Evolutionary conservation across 305 asterid species (phyloP), one percentile per base, ranked within the genome.

Genomic region (Nicotiana rustica): DNA sequence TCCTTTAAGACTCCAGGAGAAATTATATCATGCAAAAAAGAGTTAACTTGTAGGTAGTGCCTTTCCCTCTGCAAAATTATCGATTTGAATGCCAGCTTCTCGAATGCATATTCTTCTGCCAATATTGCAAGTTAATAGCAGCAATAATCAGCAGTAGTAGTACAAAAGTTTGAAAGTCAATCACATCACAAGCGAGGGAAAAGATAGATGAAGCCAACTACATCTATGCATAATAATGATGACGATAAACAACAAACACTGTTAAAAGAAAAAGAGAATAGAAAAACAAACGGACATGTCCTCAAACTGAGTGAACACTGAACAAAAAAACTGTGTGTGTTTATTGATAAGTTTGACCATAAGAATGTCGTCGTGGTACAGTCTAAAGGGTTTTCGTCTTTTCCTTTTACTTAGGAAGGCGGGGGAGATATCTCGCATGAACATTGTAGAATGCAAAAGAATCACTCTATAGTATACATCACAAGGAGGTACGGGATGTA

Each of bases 21-120:
- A 73, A 47, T 19, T 12, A 73, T 47, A 73, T 47, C 79, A 73
- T 41, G 61, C 38, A 21, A n/a, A 10, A 52, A 73, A 41, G 62
- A 49, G 33, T 19, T 41, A 47, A 38, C 62, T 49, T 69, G 21
- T 47, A 73, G 10, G 29, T 4, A 4, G 36, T 36, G 29, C 7
- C 3, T 44, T 73, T 52, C 18, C 62, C 12, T 73, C 62, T 10
- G 38, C 19, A 49, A 49, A 73, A 29, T 47, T 31, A 13, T 19
- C 19, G 4, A 10, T 61, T 6, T 14, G 29, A 33, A 29, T 55
- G 31, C 33, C 10, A 61, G 33, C 67, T 61, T 61, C 12, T 61
- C 5, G 10, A 61, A 61, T 61, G 31, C 67, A 61, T 61, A 61
- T 61, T 61, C 31, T 61, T 61, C 57, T 49, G 57, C 15, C 57